Conservation (phyloP, 202 grass and related monocot genomes). For the Miscanthus sacchariflorus region DNA sequence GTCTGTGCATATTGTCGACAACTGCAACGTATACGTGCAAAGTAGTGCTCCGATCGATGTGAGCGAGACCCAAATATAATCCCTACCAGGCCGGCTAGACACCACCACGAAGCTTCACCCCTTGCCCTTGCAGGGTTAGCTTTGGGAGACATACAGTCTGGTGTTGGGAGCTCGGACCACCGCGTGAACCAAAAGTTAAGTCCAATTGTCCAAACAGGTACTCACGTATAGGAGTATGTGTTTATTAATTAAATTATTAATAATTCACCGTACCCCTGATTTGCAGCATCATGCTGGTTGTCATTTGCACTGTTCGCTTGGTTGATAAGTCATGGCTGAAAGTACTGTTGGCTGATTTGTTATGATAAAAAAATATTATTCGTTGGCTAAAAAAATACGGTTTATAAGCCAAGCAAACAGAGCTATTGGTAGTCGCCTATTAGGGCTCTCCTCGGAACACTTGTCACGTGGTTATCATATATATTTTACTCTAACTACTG, state of each 20-base stretch:
- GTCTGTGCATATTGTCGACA: neutral
- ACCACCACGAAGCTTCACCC: conserved; percentile 11
- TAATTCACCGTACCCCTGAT: neutral
- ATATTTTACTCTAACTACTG: neutral
- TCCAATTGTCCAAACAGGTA: neutral
- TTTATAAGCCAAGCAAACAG: too few species aligned
- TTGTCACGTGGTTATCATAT: neutral
- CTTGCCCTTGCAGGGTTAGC: neutral
- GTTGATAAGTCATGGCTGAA: too few species aligned
- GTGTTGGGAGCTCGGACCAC: neutral
- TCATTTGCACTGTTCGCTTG: neutral
- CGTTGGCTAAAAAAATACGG: too few species aligned
- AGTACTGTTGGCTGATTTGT: too few species aligned
- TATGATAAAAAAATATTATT: too few species aligned
- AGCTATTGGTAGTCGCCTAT: neutral
- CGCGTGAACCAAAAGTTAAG: neutral
- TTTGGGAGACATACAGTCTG: conserved; percentile 7
- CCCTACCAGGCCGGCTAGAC: neutral
- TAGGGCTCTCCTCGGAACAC: neutral
- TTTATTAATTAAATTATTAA: too few species aligned
- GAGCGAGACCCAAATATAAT: neutral
- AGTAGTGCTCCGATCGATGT: neutral
- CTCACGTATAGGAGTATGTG: too few species aligned
- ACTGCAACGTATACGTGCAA: neutral
- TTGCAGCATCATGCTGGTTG: neutral